Conservation (phyloP, 768 basidiomycete genomes). For the Chalciporus piperatus region DNA sequence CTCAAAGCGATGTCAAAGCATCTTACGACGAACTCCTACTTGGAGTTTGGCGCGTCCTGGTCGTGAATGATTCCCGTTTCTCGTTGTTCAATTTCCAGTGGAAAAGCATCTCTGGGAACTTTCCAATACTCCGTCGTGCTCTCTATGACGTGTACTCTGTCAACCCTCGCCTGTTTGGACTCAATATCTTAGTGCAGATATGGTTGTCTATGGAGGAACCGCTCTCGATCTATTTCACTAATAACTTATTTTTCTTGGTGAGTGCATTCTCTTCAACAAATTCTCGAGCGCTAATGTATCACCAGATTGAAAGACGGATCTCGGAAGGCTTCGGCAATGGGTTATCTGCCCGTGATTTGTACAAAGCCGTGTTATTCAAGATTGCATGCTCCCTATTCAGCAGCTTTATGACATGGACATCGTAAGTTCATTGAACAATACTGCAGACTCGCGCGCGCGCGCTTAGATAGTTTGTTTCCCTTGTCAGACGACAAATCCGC, state of each 20-base stretch:
- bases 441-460: no score
- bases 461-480: background rate
- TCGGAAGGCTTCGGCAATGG: background rate
- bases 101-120: background rate
- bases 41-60: constrained; percentile 26
- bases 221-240: constrained; percentile 24
- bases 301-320: constrained; percentile 23
- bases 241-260: constrained; percentile 19
- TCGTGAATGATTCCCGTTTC: constrained; percentile 11
- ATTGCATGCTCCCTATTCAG: constrained; percentile 16
- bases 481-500: constrained; percentile 2
- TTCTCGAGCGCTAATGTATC: background rate
- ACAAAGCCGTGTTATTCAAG: constrained; percentile 9
- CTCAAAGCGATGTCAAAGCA: background rate
- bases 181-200: constrained; percentile 5
- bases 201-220: constrained; percentile 20
- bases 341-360: constrained; percentile 3
- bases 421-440: constrained; percentile 11
- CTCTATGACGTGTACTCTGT: constrained; percentile 22
- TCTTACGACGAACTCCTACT: constrained; percentile 13
- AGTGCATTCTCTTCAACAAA: background rate
- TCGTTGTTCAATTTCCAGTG: constrained; percentile 8
- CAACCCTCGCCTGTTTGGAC: constrained; percentile 17
- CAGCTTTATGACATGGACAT: constrained; percentile 13
- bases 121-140: constrained; percentile 13